These are phyloP conservation scores for Neofusicoccum ribis DNA, from an alignment of 2,329 filamentous ascomycete genomes.

Conservation along the genomic window DNA sequence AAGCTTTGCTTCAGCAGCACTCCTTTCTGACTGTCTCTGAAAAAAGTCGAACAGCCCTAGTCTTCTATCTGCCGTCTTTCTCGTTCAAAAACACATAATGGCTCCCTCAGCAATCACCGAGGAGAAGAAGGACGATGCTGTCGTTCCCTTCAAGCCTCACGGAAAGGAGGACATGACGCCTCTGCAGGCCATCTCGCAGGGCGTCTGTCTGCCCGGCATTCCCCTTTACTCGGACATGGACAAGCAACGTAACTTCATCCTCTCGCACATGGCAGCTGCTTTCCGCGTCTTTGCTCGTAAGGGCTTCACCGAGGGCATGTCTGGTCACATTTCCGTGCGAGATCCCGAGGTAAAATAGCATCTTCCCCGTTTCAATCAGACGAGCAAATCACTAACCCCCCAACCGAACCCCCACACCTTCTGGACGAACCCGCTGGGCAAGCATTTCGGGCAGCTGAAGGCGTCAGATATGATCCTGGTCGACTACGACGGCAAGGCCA, in stretches of 20 bases:
- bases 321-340: slow-evolving; percentile 66
- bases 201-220: slow-evolving; percentile 52
- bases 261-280: slow-evolving; percentile 64
- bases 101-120: slow-evolving; percentile 16
- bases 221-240: slow-evolving; percentile 56
- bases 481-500: slow-evolving; percentile 61
- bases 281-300: slow-evolving; percentile 68
- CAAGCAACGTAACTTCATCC: slow-evolving; percentile 63
- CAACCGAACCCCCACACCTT: slow-evolving; percentile 53
- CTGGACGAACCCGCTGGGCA: slow-evolving; percentile 69
- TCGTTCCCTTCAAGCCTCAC: slow-evolving; percentile 5
- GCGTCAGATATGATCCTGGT: slow-evolving; percentile 68
- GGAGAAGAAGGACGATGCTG: background rate
- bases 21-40: too few species aligned
- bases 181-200: slow-evolving; percentile 48
- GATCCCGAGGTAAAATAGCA: slow-evolving; percentile 55
- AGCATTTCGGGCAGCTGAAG: slow-evolving; percentile 65
- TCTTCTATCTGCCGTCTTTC: background rate
- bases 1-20: background rate
- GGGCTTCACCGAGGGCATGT: slow-evolving; percentile 68
- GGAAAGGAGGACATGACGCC: slow-evolving; percentile 22
- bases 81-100: background rate
- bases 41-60: background rate
- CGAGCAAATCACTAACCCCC: background rate
- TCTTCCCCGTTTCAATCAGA: background rate